Base-by-base conservation (phyloP, 352 stramenopile species). In the Pythium brachiatum region DNA sequence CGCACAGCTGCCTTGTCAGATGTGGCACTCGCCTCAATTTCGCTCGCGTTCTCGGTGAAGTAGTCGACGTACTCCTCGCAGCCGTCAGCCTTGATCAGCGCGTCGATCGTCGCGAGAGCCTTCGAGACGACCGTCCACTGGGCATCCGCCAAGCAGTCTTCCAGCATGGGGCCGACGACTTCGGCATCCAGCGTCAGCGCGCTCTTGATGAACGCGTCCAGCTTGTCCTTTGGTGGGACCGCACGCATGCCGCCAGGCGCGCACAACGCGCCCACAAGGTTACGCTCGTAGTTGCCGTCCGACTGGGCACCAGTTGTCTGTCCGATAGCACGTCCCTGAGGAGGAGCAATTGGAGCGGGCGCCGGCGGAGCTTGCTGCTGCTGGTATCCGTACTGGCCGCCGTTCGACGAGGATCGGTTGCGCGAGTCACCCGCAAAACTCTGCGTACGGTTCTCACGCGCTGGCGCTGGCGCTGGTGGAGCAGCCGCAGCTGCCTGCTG, bases 231-330 rank as follows among this genome's bases (percentile, higher is more conserved):
- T 21, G 95, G 95, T 41, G 95, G 95, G 21, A 98, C 91, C 32
- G 95, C 89, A 62, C 96, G 96, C 90, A 98, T 97, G 25, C 95
- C 95, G 41, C 93, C 95, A 8, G 93, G 92, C 11, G 93, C 90
- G 71, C 93, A 98, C 27, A 98, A 65, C 38, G 95, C 90, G 6
- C 82, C 80, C 53, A 98, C 90, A 27, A 98, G 75, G 63, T 97
- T 96, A 39, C 90, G 90, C 72, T 98, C 95, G 65, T 98, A 98
- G 18, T 81, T 85, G 18, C 94, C 92, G 72, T 95, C 86, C 26
- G 83, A 92, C 56, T 90, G 77, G 3, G 86, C 86, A 23, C 86
- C 86, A 16, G 82, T 78, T 0, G 86, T 93, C 57, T 91, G 83
- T 15, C 85, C 76, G 16, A 26, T 55, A 8, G 66, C 55, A 74